Evolutionary conservation across 2,329 filamentous ascomycete species (phyloP), one percentile per base, ranked within the genome.

Genomic region (Zalaria obscura): DNA sequence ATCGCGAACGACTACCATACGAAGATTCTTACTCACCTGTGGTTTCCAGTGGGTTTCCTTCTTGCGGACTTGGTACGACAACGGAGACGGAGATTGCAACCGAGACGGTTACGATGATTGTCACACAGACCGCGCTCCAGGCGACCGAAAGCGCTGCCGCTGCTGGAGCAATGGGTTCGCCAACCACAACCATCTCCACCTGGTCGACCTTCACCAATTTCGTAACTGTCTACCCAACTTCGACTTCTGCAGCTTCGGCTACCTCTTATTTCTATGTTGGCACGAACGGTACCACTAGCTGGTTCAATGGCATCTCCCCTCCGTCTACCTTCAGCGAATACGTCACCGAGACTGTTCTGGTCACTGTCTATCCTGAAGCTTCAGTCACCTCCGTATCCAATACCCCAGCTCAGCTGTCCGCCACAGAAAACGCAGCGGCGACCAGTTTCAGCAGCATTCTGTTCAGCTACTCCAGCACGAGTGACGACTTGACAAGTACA

Each of bases 221-320:
- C 29, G 43, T 52, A 36, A 52, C 48, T 29, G 45, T 49, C 39
- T 41, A 40, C 25, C 36, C 41, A 35, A 27, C 40, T 29, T 38
- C 40, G 91, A 35, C 31, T 32, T 11, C 18, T n/a, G 9, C n/a
- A 5, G 36, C 35, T 33, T 31, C 44, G 11, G 37, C 27, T 11
- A 27, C 44, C 8, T 40, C 43, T 27, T 47, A 45, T 40, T 45
- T 45, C 40, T 52, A 42, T 42, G 38, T 43, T 27, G 46, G 45
- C 33, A 36, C 41, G 7, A 46, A 47, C 32, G 48, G 47, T 27
- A 51, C 46, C 29, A 57, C 53, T 9, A 43, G 45, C 40, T 56
- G 54, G 53, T 38, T 51, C 35, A 47, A 52, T 36, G 52, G 52
- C 6, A 38, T 47, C 27, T 48, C 50, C 28, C 53, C 53, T 10